Evolutionary conservation across 805 yeast species (phyloP).

Genomic region (Maudiozyma pseudohumilis): DNA sequence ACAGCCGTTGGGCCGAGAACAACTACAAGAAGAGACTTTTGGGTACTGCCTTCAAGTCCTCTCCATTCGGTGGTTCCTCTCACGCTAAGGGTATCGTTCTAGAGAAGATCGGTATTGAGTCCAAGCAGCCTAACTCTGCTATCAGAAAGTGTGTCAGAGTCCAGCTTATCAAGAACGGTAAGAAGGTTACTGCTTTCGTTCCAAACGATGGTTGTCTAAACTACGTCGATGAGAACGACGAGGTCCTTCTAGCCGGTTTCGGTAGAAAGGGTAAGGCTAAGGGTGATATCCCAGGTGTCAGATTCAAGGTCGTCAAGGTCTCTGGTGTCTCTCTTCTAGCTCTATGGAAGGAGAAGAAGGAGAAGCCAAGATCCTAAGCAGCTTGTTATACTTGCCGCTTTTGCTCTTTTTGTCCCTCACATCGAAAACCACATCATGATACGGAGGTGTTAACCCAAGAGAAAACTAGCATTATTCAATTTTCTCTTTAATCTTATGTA

Average conservation of each 20-base stretch:
- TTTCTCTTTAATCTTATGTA: conserved; percentile 1
- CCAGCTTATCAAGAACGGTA: conserved; percentile 99
- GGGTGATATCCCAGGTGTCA: conserved; percentile 99
- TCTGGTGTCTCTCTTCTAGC: conserved; percentile 99
- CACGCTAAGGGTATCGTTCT: conserved; percentile 99
- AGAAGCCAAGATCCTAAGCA: conserved; percentile 97
- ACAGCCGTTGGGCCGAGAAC: conserved; percentile 97
- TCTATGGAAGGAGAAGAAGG: conserved; percentile 99
- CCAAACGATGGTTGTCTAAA: conserved; percentile 99
- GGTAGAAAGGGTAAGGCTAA: conserved; percentile 99
- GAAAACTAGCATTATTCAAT: neutral
- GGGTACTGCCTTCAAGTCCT: conserved; percentile 99
- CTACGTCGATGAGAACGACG: conserved; percentile 99
- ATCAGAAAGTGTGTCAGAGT: conserved; percentile 99
- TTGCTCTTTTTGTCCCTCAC: neutral
- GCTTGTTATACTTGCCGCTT: neutral
- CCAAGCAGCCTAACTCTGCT: conserved; percentile 99
- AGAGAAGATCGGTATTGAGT: conserved; percentile 99
- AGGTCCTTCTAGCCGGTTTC: conserved; percentile 99
- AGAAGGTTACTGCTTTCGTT: conserved; percentile 99
- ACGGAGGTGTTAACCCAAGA: neutral
- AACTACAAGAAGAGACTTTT: conserved; percentile 96
- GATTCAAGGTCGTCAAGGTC: conserved; percentile 99
- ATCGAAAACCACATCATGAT: neutral
- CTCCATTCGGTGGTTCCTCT: conserved; percentile 99